Conservation (phyloP, 2,329 filamentous ascomycete genomes). For the Fusarium agapanthi region DNA sequence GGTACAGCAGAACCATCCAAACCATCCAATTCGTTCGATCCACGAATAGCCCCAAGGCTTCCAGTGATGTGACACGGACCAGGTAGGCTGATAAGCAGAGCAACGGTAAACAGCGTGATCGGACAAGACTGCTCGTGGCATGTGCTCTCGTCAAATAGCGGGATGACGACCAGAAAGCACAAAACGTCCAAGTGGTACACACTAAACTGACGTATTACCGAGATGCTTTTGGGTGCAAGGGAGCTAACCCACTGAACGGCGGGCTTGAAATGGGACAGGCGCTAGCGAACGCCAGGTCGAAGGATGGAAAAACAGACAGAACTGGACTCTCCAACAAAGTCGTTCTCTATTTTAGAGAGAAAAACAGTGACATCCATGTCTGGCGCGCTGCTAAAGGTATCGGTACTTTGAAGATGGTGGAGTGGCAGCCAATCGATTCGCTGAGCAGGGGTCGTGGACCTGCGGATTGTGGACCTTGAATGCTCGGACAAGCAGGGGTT, state of each 20-base stretch:
- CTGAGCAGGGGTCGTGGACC: constrained; percentile 38
- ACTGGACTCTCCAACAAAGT: constrained; percentile 12
- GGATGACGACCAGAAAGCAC: neutral
- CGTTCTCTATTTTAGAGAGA: constrained; percentile 14
- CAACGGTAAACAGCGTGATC: neutral
- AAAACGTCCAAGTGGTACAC: neutral
- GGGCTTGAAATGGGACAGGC: constrained; percentile 35
- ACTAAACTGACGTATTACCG: neutral
- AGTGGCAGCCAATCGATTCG: constrained; percentile 37
- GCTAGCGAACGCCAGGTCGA: constrained; percentile 38
- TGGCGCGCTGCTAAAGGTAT: constrained; percentile 28
- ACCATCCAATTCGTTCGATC: constrained; percentile 1
- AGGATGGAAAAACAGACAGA: constrained; percentile 40
- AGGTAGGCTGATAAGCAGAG: neutral
- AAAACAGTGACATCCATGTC: neutral
- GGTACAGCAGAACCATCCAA: constrained; percentile 3
- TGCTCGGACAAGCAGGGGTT: constrained; percentile 39
- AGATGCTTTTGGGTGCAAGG: constrained; percentile 8
- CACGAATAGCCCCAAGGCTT: constrained; percentile 2
- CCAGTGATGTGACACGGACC: neutral
- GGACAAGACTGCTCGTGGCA: neutral
- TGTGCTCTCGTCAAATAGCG: neutral
- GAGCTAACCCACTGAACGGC: constrained; percentile 29
- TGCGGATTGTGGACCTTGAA: constrained; percentile 37
- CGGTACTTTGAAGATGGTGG: constrained; percentile 36